phyloP scores from a whole-genome alignment of 139 green algal species.

The Closterium sp. region DNA sequence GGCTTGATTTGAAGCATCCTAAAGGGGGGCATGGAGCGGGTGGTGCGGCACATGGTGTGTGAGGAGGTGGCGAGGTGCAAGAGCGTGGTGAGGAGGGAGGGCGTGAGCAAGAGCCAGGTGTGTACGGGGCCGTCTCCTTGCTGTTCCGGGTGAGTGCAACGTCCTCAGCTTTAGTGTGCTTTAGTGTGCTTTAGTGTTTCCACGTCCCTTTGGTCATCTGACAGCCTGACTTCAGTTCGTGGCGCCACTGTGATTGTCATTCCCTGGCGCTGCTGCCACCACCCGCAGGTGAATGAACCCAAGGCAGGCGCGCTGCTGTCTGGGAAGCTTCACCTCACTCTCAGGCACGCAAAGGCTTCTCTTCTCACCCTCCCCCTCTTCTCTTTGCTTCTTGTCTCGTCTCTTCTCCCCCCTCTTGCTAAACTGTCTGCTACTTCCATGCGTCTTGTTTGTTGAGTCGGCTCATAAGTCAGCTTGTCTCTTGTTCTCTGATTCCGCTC shows the following conservation, averaged over 20 bases:
- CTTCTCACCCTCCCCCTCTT: background rate
- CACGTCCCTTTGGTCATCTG: too few species aligned
- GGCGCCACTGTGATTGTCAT: background rate
- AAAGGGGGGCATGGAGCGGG: background rate
- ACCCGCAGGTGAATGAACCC: constrained; percentile 13
- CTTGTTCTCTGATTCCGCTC: background rate
- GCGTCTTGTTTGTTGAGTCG: too few species aligned
- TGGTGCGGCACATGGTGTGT: background rate
- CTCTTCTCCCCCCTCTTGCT: background rate
- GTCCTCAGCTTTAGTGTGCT: too few species aligned
- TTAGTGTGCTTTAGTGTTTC: too few species aligned
- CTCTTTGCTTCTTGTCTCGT: background rate
- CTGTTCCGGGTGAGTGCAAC: too few species aligned
- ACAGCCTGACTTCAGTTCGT: too few species aligned
- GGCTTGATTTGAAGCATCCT: background rate
- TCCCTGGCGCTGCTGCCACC: background rate
- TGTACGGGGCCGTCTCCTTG: too few species aligned
- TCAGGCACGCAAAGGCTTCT: background rate
- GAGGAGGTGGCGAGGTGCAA: background rate
- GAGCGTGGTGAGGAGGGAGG: background rate
- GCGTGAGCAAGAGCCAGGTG: too few species aligned
- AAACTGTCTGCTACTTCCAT: background rate
- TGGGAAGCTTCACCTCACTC: background rate
- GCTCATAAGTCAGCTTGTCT: background rate
- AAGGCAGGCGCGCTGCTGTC: constrained; percentile 9